Conservation (phyloP, 2,329 filamentous ascomycete species). For the Calonectria fujianensis region DNA sequence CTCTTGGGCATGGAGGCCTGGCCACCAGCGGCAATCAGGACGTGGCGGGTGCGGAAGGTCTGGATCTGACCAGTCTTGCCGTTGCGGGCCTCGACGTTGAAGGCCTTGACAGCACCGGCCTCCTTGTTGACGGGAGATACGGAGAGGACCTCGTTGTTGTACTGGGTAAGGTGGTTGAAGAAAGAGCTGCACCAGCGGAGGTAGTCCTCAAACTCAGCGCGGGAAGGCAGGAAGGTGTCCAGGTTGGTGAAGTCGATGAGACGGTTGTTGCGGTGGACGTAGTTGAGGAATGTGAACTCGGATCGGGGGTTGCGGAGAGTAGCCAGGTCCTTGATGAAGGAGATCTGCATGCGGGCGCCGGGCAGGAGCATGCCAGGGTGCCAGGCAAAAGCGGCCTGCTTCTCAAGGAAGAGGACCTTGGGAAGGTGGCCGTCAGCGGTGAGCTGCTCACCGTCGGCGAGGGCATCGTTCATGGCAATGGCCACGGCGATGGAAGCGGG, state of each 20-base stretch:
- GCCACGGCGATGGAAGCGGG: conserved; percentile 93
- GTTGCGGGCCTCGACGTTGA: conserved; percentile 81
- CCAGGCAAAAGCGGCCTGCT: conserved; percentile 90
- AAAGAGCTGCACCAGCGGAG: conserved; percentile 91
- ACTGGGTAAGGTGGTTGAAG: conserved; percentile 84
- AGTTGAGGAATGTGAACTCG: conserved; percentile 96
- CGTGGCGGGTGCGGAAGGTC: conserved; percentile 77
- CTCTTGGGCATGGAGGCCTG: conserved; percentile 81
- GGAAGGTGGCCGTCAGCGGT: conserved; percentile 69
- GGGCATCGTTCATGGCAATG: conserved; percentile 89
- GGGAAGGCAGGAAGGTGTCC: conserved; percentile 88
- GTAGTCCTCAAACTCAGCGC: conserved; percentile 96
- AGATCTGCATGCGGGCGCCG: conserved; percentile 97
- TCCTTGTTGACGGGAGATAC: conserved; percentile 76
- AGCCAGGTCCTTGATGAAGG: conserved; percentile 96
- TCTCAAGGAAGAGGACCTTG: conserved; percentile 91
- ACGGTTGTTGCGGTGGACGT: conserved; percentile 87
- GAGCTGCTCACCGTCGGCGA: conserved; percentile 70
- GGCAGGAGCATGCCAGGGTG: conserved; percentile 96
- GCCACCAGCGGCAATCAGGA: conserved; percentile 76
- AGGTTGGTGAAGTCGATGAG: conserved; percentile 94
- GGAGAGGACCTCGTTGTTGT: conserved; percentile 84
- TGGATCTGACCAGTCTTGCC: conserved; percentile 72
- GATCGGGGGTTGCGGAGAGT: conserved; percentile 91
- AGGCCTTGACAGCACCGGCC: conserved; percentile 75